Base-by-base conservation (phyloP, 2,329 filamentous ascomycete genomes). In the Colletotrichum sp. region DNA sequence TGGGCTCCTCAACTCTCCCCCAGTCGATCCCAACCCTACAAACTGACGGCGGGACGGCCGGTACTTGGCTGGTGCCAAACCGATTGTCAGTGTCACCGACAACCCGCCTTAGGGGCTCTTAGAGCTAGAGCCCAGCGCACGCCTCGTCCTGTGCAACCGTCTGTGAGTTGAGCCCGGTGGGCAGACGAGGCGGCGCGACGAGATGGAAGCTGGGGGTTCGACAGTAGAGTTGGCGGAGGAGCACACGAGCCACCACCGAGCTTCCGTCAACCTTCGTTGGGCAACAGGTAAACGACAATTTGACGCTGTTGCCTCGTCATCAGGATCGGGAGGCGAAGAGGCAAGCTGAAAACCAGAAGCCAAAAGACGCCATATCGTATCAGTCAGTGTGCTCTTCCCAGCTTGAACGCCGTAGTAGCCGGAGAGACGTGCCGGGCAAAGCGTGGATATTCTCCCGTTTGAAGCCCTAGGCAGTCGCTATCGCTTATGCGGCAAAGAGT, bases 61-160 rank as follows among this genome's bases (percentile, higher is more conserved):
- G 57, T 73, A 72, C 63, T 73, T 63, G 34, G 25, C 16, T 72
- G 69, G 73, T 34, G 63, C 44, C 69, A 59, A 64, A 59, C 27
- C 44, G 27, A 49, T 57, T 39, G 70, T 61, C 64, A 68, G n/a
- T 61, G 27, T 70, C 66, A 49, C 63, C 39, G 44, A 15, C 67
- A 70, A 64, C 36, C 25, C 16, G 25, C 63, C 27, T 57, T 19
- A 32, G 22, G 25, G 57, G 52, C 19, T 8, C n/a, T 44, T 16
- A 25, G 39, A 64, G 69, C n/a, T 25, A 34, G 34, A 44, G 64
- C 44, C 30, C 44, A 49, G 69, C 39, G 63, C 55, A 69, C 64
- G 64, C 69, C 73, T 36, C 73, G 55, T 64, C 59, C 32, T 64
- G 73, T 65, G 64, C 69, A 68, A 30, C 59, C 19, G 69, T 72